Evolutionary conservation across 345 rosid species (phyloP).

Genomic region (Eucalyptus coolabah): DNA sequence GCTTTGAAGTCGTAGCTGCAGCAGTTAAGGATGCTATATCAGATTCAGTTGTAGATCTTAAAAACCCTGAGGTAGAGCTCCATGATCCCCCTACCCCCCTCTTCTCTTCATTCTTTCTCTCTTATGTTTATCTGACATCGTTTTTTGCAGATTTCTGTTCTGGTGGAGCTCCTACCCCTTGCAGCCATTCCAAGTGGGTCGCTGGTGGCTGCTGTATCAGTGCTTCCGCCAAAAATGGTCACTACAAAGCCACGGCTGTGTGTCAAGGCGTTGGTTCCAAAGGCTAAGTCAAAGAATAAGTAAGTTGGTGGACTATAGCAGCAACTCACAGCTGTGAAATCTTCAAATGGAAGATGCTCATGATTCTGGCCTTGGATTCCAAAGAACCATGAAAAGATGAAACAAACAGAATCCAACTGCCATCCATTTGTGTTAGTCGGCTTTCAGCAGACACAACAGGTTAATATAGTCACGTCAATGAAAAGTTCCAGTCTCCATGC

Average conservation of each 20-base stretch:
- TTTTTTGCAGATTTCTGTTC: conserved; percentile 52
- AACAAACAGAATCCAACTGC: not conserved
- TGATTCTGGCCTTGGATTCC: not conserved
- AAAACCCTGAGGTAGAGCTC: conserved; percentile 62
- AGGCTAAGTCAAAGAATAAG: conserved; percentile 9
- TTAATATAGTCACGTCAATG: not conserved
- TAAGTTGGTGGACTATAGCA: not conserved
- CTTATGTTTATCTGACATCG: not conserved
- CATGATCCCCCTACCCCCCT: no score
- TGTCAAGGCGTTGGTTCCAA: conserved; percentile 52
- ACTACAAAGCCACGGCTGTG: conserved; percentile 76
- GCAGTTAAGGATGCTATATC: conserved; percentile 72
- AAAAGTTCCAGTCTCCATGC: not conserved
- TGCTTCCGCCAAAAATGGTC: conserved; percentile 56
- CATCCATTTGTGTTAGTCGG: not conserved
- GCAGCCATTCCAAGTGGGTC: conserved; percentile 55
- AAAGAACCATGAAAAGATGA: not conserved
- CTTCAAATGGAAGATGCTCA: not conserved
- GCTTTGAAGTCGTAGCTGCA: conserved; percentile 67
- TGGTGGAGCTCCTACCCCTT: conserved; percentile 79
- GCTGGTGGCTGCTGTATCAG: conserved; percentile 61
- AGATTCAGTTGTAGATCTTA: conserved; percentile 79
- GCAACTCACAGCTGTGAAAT: not conserved
- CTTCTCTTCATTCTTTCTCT: not conserved
- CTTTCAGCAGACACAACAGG: not conserved